Base-by-base conservation (phyloP, 352 stramenopile species). In the Pythium guiyangense region DNA sequence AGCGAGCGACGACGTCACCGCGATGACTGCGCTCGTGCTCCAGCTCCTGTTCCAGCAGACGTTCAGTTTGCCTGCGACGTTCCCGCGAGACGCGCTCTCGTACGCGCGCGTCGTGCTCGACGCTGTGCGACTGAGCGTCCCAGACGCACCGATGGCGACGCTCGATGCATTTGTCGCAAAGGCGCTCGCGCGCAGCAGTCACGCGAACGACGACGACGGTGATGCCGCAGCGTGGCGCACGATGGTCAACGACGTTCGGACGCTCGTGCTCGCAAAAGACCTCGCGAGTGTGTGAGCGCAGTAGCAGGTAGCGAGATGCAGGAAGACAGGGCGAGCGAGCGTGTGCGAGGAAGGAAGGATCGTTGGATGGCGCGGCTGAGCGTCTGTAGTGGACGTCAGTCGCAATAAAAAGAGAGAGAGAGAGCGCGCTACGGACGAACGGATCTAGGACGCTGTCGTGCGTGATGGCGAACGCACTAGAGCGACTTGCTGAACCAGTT, bases 31-130 rank as follows among this genome's bases (percentile, higher is more conserved):
- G 26, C 57, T 76, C 0, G 18, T 76, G 42, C 42, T 74, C 47
- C 75, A 90, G 63, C 71, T 92, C 35, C 78, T 90, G 25, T 88
- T 92, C 57, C 82, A 92, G 66, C 79, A 92, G 52, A 63, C 54
- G 12, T 86, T 75, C 6, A 66, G 73, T 0, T 61, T 92, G 34
- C 76, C 76, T 2, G 63, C 56, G 26, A 70, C 66, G 39, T 79
- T 90, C 42, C 80, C 80, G 20, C 54, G 51, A 20, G 58, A 68
- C n/a, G 64, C 62, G 25, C 18, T 78, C 12, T 51, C 59, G 6
- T 77, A 79, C n/a, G 60, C 65, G 8, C 27, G 29, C 18, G 77
- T 73, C 57, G 61, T 87, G 39, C 46, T 90, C 40, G 64, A 67
- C 25, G 72, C 69, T 20, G 79, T 90, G 46, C 40, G 57, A 22